Base-by-base conservation (phyloP, 768 basidiomycete genomes). In the Coprinellus micaceus region DNA sequence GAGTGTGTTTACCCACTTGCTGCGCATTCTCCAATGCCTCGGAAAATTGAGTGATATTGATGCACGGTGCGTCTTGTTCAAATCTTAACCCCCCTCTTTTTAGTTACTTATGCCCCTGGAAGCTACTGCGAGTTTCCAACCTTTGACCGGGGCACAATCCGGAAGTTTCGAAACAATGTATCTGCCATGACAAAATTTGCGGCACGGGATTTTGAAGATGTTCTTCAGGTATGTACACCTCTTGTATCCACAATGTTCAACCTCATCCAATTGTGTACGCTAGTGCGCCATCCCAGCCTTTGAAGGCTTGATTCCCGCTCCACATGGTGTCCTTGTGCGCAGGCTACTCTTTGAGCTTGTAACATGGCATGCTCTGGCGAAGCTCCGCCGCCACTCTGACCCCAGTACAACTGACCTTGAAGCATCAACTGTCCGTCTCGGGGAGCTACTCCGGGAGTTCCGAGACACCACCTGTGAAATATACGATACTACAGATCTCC, bases 161-260 rank as follows among this genome's bases (percentile, higher is more conserved):
- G 71, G 0, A 53, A 60, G 10, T 79, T 79, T 53, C 46, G 60
- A 17, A 48, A 44, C 0, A 75, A 77, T 57, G 64, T 69, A 0
- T 69, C 72, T 0, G 69, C 68, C 11, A 68, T 76, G 66, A 70
- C 69, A 37, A 67, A 73, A 25, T 53, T 70, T 2, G 70, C 71
- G 4, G 78, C 68, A 1, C 60, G 70, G 0, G 71, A 79, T 46
- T 79, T 73, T 51, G 74, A 79, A 48, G 75, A 80, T 39, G 54
- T 77, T 1, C 61, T 79, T 0, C 77, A 79, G 68, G 78, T 72
- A 12, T 28, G 53, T 44, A 39, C 50, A 10, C 43, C 39, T 26
- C 30, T 36, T 15, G 1, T 1, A n/a, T 50, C 21, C n/a, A n/a
- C n/a, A 3, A 25, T 47, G 9, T 28, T 26, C 52, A 15, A 45